A percentile compares a stretch with the other conserved stretches of the same genome.
Conservation (phyloP, 805 yeast species). For the Tetrapisispora nanseiensis region DNA sequence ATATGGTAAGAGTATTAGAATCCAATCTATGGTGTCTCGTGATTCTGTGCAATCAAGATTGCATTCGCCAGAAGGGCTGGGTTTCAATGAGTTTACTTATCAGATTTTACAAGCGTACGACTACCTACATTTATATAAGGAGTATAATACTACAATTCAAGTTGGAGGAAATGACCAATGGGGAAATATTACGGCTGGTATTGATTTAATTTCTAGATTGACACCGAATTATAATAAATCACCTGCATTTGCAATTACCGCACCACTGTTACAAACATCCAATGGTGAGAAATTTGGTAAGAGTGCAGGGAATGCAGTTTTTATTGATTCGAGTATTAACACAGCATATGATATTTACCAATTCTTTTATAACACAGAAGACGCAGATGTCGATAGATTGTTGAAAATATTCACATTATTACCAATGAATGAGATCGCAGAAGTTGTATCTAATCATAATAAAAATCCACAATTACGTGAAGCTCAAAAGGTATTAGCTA, state of each 20-base stretch:
- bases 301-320: conserved; percentile 93
- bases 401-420: conserved; percentile 72
- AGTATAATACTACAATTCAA: conserved; percentile 57
- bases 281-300: conserved; percentile 93
- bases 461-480: conserved; percentile 50
- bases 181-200: conserved; percentile 96
- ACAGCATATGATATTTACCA: conserved; percentile 78
- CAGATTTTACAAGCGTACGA: conserved; percentile 92
- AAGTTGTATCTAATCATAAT: conserved; percentile 43
- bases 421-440: conserved; percentile 51
- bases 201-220: conserved; percentile 69
- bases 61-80: conserved; percentile 62
- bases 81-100: conserved; percentile 89
- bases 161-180: conserved; percentile 97
- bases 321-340: conserved; percentile 67
- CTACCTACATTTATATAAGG: conserved; percentile 66
- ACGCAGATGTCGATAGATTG: conserved; percentile 59
- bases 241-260: conserved; percentile 68
- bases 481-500: conserved; percentile 73
- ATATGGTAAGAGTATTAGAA: conserved; percentile 71
- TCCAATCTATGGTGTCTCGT: conserved; percentile 78
- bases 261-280: conserved; percentile 79
- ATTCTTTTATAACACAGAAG: conserved; percentile 70
- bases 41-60: conserved; percentile 78
- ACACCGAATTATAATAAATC: conserved; percentile 21